Evolutionary conservation across 192 early-diverging fungal genomes (phyloP).

Genomic region (Mortierella alpina): DNA sequence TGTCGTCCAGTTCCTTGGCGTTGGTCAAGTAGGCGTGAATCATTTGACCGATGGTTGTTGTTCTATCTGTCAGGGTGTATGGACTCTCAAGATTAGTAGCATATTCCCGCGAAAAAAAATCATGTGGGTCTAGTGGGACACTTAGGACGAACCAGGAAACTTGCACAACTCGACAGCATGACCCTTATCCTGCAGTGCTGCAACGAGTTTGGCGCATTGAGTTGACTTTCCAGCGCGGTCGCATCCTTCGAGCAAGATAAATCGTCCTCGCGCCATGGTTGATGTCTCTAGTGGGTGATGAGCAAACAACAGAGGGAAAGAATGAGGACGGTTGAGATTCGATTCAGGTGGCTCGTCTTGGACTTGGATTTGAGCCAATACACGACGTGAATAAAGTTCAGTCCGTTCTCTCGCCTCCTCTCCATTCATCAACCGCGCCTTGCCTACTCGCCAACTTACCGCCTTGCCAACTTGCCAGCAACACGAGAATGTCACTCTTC

Average conservation of each 20-base stretch:
- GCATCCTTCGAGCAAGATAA: constrained; percentile 95
- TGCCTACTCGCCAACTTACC: too few relatives aligned
- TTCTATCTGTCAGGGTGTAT: constrained; percentile 70
- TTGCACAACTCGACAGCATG: constrained; percentile 68
- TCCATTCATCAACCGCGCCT: too few relatives aligned
- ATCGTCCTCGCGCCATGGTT: constrained; percentile 74
- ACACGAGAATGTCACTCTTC: too few relatives aligned
- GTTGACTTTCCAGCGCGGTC: constrained; percentile 95
- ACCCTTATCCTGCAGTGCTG: constrained; percentile 60
- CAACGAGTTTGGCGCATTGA: constrained; percentile 78
- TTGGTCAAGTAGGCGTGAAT: constrained; percentile 88
- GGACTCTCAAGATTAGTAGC: background rate
- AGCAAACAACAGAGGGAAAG: too few relatives aligned
- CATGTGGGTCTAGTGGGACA: background rate
- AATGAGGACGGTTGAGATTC: too few relatives aligned
- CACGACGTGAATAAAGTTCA: too few relatives aligned
- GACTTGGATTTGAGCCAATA: too few relatives aligned
- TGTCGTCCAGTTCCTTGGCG: constrained; percentile 76
- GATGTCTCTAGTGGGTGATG: background rate
- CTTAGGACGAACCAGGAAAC: constrained; percentile 78
- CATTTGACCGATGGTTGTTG: constrained; percentile 90
- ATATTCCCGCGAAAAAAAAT: background rate
- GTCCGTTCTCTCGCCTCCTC: too few relatives aligned
- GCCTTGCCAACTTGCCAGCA: too few relatives aligned
- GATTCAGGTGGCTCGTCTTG: too few relatives aligned